A percentile compares a stretch with the other conserved stretches of the same genome.
phyloP scores from a whole-genome alignment of 306 rosid genomes.

The Mimosa bimucronata region DNA sequence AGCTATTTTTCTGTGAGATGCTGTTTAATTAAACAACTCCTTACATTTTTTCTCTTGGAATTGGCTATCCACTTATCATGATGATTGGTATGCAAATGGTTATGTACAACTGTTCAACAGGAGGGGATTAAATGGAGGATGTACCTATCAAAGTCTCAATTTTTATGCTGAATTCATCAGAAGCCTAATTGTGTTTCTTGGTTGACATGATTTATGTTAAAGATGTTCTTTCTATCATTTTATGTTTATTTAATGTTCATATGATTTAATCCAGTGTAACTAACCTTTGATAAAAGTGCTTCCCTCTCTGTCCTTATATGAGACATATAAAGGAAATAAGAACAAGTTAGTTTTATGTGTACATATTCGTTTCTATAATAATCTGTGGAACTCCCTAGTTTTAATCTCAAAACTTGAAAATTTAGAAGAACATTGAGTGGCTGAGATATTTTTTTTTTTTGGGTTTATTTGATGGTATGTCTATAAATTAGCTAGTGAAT shows the following conservation, averaged over 20 bases:
- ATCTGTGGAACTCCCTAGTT: neutral
- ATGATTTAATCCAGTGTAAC: neutral
- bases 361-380: neutral
- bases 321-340: conserved; percentile 25
- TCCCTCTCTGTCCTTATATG: neutral
- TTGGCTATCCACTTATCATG: conserved; percentile 25
- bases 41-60: neutral
- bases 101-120: neutral
- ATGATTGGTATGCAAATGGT: neutral
- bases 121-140: neutral
- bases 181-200: neutral
- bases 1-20: conserved; percentile 30
- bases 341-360: neutral
- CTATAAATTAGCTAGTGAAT: neutral
- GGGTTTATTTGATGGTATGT: neutral
- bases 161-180: neutral
- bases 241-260: neutral
- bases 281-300: neutral
- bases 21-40: conserved; percentile 7
- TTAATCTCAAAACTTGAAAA: neutral
- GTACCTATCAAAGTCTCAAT: neutral
- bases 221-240: neutral
- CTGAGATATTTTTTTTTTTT: neutral
- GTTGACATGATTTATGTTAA: neutral
- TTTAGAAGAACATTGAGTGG: neutral